Percentiles rank a stretch among this genome's conserved stretches.
phyloP scores from a whole-genome alignment of 495 filamentous ascomycete genomes.

The Lasiosphaeria ovina region DNA sequence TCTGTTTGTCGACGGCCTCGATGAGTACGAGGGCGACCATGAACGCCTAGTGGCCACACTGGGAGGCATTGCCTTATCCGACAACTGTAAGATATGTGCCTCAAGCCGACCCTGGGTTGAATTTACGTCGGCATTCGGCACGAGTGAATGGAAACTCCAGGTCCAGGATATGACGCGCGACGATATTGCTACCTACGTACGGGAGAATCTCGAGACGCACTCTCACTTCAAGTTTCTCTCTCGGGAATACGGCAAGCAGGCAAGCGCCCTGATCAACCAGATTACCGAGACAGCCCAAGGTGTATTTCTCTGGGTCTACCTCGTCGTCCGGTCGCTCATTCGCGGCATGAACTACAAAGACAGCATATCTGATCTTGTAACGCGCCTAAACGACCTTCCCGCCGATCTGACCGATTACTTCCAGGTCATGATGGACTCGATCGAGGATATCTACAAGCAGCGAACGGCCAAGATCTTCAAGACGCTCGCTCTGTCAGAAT shows the following conservation, averaged over 20 bases:
- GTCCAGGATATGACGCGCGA: constrained; percentile 7
- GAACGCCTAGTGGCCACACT: not conserved
- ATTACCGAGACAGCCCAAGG: constrained; percentile 1
- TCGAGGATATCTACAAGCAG: not conserved
- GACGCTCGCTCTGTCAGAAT: no score
- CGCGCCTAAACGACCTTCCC: not conserved
- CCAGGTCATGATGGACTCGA: constrained; percentile 4
- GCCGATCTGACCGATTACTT: constrained; percentile 5
- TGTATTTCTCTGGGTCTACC: constrained; percentile 15
- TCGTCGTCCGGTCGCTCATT: constrained; percentile 2
- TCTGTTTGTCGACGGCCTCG: constrained; percentile 16
- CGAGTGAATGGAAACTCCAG: not conserved
- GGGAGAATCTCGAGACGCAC: not conserved
- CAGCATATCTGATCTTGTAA: not conserved
- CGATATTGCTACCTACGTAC: constrained; percentile 5
- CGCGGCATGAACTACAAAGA: constrained; percentile 2
- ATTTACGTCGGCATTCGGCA: constrained; percentile 3
- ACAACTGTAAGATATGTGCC: constrained; percentile 8
- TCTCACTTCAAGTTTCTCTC: not conserved
- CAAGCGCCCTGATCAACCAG: not conserved
- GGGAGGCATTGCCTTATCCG: not conserved
- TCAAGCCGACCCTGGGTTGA: constrained; percentile 13
- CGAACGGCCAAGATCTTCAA: no score
- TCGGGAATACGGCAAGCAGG: not conserved
- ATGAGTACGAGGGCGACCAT: constrained; percentile 13